Base-by-base conservation (phyloP, 768 basidiomycete genomes). In the Clitopilus hobsonii region DNA sequence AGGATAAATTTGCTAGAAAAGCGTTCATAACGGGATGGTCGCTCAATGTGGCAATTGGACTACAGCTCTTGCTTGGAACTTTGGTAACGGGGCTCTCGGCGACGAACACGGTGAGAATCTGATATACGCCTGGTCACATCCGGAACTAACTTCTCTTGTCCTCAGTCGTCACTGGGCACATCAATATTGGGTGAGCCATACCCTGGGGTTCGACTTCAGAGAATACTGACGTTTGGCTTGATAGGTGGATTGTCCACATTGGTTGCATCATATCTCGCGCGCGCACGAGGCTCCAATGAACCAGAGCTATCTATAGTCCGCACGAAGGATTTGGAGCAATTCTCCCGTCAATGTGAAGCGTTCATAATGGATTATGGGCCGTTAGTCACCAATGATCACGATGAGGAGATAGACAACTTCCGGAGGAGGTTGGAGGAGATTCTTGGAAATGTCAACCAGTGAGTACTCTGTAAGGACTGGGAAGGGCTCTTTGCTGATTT, bases 191-290 rank as follows among this genome's bases (percentile, higher is more conserved):
- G 74, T 75, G 60, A 28, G 65, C 10, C 36, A 41, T 38, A 51
- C 16, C 16, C 3, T 6, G 4, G 3, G 29, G 6, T 51, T 13
- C 13, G 23, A n/a, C 23, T 26, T 22, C 14, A 51, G 18, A 27
- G 49, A 50, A 29, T 51, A 47, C 54, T 30, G 27, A 60, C 38
- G 26, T 50, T 20, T 10, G 22, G 14, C 10, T 22, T 38, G 18
- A 18, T 23, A 83, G 85, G 89, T 27, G 88, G 83, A n/a, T 54
- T 86, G 10, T 67, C 87, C 3, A 91, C 88, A 0, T 20, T 89
- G 18, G 77, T 85, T 13, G 87, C 88, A 16, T 85, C 87, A 1
- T 90, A 86, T 66, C 74, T 91, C 23, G 89, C 88, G 2, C 81
- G 84, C 11, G 76, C 80, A 23, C 81, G 87, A 24, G 86, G 87